phyloP scores from a whole-genome alignment of 2,329 filamentous ascomycete genomes.

The Ceratocystiopsis sp. region DNA sequence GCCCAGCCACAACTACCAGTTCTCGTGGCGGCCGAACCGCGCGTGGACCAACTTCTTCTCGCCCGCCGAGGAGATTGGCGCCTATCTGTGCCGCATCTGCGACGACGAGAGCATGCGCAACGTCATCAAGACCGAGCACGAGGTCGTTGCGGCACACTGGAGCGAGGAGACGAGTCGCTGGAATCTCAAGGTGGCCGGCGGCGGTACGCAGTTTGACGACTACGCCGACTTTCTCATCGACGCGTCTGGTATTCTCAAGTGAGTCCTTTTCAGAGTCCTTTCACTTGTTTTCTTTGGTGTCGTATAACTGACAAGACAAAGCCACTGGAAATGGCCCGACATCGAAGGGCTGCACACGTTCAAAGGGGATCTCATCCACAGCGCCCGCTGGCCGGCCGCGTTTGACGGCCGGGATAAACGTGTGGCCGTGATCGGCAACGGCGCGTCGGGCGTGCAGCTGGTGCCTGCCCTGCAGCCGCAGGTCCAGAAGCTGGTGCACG shows the following conservation, averaged over 20 bases:
- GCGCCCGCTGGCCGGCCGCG: constrained; percentile 32
- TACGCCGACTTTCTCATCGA: constrained; percentile 31
- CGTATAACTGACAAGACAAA: constrained; percentile 8
- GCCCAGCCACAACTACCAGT: constrained; percentile 44
- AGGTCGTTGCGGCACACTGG: constrained; percentile 27
- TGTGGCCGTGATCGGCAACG: constrained; percentile 39
- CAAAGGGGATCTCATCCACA: constrained; percentile 32
- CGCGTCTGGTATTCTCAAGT: constrained; percentile 36
- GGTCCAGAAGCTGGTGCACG: constrained; percentile 20
- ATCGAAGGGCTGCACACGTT: constrained; percentile 28
- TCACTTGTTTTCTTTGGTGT: background rate
- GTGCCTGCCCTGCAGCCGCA: constrained; percentile 29
- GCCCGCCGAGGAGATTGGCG: constrained; percentile 34
- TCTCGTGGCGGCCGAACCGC: constrained; percentile 41
- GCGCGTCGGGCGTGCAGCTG: constrained; percentile 36
- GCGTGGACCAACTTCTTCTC: constrained; percentile 42
- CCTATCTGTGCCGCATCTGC: constrained; percentile 31
- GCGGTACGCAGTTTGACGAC: constrained; percentile 24
- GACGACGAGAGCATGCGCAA: constrained; percentile 26
- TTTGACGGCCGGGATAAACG: constrained; percentile 32
- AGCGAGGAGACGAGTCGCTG: constrained; percentile 25
- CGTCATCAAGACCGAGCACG: constrained; percentile 25
- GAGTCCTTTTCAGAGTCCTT: constrained; percentile 10
- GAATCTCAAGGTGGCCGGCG: constrained; percentile 22
- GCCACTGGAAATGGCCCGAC: constrained; percentile 35